A percentile compares a stretch with the other conserved stretches of the same genome.
Evolutionary conservation across 768 basidiomycete genomes (phyloP).

Genomic region (Leccinum broughii): DNA sequence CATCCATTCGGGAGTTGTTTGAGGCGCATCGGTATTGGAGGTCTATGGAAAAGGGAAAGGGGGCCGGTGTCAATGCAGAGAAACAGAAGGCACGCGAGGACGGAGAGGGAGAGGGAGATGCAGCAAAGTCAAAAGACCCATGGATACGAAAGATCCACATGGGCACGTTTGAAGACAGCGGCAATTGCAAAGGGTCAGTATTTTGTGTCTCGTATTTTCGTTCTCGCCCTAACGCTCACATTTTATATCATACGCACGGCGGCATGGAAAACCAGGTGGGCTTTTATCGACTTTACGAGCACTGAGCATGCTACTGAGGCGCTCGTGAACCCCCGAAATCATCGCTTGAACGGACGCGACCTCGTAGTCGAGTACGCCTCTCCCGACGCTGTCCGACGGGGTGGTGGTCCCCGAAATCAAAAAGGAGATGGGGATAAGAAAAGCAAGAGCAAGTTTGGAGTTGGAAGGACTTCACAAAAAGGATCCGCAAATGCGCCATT

Average conservation of each 20-base stretch:
- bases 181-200: slow-evolving; percentile 83
- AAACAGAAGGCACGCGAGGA: slow-evolving; percentile 16
- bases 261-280: slow-evolving; percentile 58
- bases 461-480: slow-evolving; percentile 12
- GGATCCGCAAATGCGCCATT: background rate
- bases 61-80: slow-evolving; percentile 31
- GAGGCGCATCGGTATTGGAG: slow-evolving; percentile 53
- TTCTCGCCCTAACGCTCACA: background rate
- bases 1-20: slow-evolving; percentile 67
- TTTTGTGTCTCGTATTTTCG: slow-evolving; percentile 21
- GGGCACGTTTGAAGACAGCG: slow-evolving; percentile 96
- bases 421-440: slow-evolving; percentile 26
- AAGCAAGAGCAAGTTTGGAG: slow-evolving; percentile 4
- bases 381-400: slow-evolving; percentile 82
- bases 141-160: slow-evolving; percentile 85
- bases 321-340: slow-evolving; percentile 51
- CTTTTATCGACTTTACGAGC: slow-evolving; percentile 88
- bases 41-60: slow-evolving; percentile 35
- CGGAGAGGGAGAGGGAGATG: background rate
- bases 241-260: background rate
- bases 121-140: slow-evolving; percentile 30
- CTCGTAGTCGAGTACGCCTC: slow-evolving; percentile 90
- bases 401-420: slow-evolving; percentile 41
- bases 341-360: slow-evolving; percentile 78
- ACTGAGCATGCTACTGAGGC: slow-evolving; percentile 45